Evolutionary conservation across 495 filamentous ascomycete genomes (phyloP).

Genomic region (Tuber magnatum): DNA sequence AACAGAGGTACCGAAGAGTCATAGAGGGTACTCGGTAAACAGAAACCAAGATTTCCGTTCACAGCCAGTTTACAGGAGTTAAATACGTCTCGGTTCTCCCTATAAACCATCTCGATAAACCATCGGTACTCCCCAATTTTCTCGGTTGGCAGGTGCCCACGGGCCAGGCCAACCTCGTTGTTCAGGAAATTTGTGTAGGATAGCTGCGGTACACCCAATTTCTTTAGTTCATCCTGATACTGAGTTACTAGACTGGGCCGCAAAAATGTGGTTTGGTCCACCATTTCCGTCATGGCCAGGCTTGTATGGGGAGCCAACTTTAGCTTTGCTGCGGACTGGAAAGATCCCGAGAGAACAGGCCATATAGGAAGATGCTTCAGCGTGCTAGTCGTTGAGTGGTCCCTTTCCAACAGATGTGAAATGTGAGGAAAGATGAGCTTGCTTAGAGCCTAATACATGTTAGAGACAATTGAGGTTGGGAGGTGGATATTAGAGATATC

Average conservation of each 20-base stretch:
- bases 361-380: conserved; percentile 29
- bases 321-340: conserved; percentile 19
- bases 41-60: conserved; percentile 17
- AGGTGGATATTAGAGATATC: background rate
- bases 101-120: conserved; percentile 14
- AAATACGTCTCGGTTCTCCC: conserved; percentile 9
- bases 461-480: background rate
- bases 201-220: conserved; percentile 17
- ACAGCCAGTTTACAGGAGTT: conserved; percentile 19
- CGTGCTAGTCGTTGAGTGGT: background rate
- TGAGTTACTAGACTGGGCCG: conserved; percentile 3
- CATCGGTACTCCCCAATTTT: conserved; percentile 17
- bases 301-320: conserved; percentile 21
- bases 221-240: conserved; percentile 6
- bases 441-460: conserved; percentile 18
- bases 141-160: conserved; percentile 3
- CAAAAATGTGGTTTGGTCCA: conserved; percentile 20
- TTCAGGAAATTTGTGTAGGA: conserved; percentile 14
- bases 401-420: conserved; percentile 8
- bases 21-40: conserved; percentile 20
- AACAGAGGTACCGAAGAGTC: conserved; percentile 20
- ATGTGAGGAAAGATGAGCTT: conserved; percentile 15
- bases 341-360: conserved; percentile 19
- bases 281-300: conserved; percentile 13
- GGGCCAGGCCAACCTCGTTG: conserved; percentile 9